Evolutionary conservation across 2,329 filamentous ascomycete species (phyloP), one percentile per base, ranked within the genome.

Genomic region (Phoma herbarum): DNA sequence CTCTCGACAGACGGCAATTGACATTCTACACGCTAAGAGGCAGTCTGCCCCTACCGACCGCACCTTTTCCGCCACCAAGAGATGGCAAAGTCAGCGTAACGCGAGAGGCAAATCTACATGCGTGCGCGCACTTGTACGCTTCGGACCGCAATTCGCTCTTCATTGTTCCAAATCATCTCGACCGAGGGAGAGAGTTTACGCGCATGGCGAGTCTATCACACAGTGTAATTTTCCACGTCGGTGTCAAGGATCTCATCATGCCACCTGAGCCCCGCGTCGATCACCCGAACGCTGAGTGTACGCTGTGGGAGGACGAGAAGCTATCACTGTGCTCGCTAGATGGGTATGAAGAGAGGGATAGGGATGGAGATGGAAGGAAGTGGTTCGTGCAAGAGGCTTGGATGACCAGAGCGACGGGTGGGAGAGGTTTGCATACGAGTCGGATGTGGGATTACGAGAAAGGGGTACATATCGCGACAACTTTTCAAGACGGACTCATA

Each of bases 91-190:
- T 14, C 3, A 35, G 48, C 1, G 33, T 69, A 5, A 68, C 67
- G 2, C 29, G 64, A 39, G 68, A 66, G 29, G 68, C 83, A 29
- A 87, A 87, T 62, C 70, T 87, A 18, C 84, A 86, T 62, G 81
- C 84, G 1, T 85, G 82, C 63, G 84, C 83, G 3, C 85, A 87
- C 69, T 75, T 86, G 42, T 87, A 85, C 65, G 81, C 84, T 0
- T 83, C 81, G 31, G 85, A 86, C 63, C 80, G 82, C 23, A 86
- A 86, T 56, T 82, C 82, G 18, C 72, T 86, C 12, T 81, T 82
- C 69, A 71, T 85, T 43, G 79, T 85, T 2, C 77, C 82, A 2
- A 83, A 83, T 22, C 80, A 83, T 16, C 65, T 76, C 8, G 61
- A 61, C 6, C 59, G 60, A 2, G 64, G 62, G 2, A 42, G 70